Evolutionary conservation across 192 early-diverging fungal species (phyloP), one percentile per base, ranked within the genome.

Genomic region (Dissophora ornata): DNA sequence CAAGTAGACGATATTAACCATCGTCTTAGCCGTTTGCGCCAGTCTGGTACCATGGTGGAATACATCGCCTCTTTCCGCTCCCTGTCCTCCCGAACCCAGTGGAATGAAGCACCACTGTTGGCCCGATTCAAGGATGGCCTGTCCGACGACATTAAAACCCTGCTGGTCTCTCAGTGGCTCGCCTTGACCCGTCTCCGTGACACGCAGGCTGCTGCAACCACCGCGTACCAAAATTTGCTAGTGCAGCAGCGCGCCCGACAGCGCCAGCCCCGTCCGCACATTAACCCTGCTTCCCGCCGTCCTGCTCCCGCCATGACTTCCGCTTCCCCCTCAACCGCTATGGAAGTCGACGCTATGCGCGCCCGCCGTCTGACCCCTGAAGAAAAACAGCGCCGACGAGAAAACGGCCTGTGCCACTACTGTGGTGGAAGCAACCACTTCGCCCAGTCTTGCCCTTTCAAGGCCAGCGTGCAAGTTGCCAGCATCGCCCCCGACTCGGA

Each of bases 381-480:
- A 38, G 61, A 63, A 52, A 50, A 51, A 12, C 32, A 50, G 18
- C 38, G 12, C 21, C 34, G 26, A 1, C 19, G 50, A 2, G 50
- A 64, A 1, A 53, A 64, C n/a, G 36, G 36, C 2, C 62, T 64
- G 32, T 64, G 62, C 24, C 26, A 54, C n/a, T 64, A 64, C 29
- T 64, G 62, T 21, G 51, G 62, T 21, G 41, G 24, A 6, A 0
- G 2, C 9, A 44, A 44, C 26, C 62, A 64, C 28, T 64, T 42
- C 25, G 62, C 51, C 26, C 22, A 18, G 2, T 25, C 8, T 12
- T 64, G 62, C 34, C 51, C 62, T 13, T 42, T 33, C 38, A 64
- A 64, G 9, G 33, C 51, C 28, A 18, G 7, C 5, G 19, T 64
- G 25, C 26, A 40, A 1, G 26, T 25, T 19, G 26, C 54, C 9